Conservation (phyloP, 345 rosid genomes). For the Kandelia obovata region DNA sequence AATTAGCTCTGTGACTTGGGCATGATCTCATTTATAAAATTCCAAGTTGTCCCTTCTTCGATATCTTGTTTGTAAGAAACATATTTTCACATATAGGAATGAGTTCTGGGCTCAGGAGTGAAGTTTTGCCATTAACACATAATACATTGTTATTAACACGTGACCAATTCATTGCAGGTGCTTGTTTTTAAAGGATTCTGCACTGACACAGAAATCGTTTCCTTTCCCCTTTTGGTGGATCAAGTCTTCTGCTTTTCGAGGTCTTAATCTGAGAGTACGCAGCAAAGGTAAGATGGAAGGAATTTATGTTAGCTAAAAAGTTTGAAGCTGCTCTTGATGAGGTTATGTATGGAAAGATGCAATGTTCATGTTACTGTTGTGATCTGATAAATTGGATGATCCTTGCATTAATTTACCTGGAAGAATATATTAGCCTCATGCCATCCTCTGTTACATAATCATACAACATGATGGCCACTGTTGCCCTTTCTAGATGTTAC, state of each 20-base stretch:
- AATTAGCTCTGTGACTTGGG: not conserved
- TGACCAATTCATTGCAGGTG: not conserved
- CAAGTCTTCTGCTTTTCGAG: constrained; percentile 16
- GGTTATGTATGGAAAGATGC: not conserved
- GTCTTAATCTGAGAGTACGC: constrained; percentile 1
- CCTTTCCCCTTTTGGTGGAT: constrained; percentile 22
- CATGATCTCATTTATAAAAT: not conserved
- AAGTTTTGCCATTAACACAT: not conserved
- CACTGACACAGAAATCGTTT: constrained; percentile 13
- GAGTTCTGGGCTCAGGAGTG: not conserved
- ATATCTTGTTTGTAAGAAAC: too few relatives aligned
- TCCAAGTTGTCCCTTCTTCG: not conserved
- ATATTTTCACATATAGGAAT: not conserved
- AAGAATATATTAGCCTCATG: too few relatives aligned
- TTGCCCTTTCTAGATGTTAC: too few relatives aligned
- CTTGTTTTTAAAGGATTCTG: not conserved
- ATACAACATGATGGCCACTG: too few relatives aligned
- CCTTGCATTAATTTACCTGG: too few relatives aligned
- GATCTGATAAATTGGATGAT: not conserved
- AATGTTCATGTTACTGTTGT: not conserved
- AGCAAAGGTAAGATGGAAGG: constrained; percentile 29
- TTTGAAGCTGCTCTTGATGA: not conserved
- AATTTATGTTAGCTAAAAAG: not conserved
- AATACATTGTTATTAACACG: too few relatives aligned
- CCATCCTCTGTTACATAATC: too few relatives aligned